phyloP scores from a whole-genome alignment of 1,284 basidiomycete genomes.

The Mycosarcoma maydis region DNA sequence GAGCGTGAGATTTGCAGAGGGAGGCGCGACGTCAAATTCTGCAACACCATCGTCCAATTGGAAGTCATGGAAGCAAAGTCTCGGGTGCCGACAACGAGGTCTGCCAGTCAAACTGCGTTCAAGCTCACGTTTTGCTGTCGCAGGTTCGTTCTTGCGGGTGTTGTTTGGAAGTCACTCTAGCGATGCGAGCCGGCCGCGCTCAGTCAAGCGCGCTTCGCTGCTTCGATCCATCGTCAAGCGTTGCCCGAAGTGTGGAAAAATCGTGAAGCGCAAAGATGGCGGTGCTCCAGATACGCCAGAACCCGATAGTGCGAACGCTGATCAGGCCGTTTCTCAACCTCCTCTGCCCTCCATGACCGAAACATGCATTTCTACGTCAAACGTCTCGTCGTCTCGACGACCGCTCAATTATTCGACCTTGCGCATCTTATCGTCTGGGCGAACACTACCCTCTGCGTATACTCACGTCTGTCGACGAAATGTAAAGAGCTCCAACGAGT shows the following conservation, averaged over 20 bases:
- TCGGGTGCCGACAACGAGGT: neutral
- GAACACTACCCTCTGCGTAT: slow-evolving; percentile 64
- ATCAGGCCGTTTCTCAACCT: slow-evolving; percentile 15
- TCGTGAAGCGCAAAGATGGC: slow-evolving; percentile 6
- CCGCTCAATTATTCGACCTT: slow-evolving; percentile 14
- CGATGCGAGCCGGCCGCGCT: neutral
- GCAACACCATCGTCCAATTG: neutral
- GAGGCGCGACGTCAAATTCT: neutral
- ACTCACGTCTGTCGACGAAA: slow-evolving; percentile 71
- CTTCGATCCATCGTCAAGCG: neutral
- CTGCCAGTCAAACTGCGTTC: neutral
- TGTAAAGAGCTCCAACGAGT: slow-evolving; percentile 73
- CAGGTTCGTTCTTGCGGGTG: slow-evolving; percentile 16
- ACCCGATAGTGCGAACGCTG: slow-evolving; percentile 9
- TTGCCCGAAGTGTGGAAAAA: slow-evolving; percentile 26
- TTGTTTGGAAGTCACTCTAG: slow-evolving; percentile 6
- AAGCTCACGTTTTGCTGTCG: slow-evolving; percentile 1
- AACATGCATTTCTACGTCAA: neutral
- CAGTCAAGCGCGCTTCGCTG: neutral
- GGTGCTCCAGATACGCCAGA: neutral
- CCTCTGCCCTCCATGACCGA: slow-evolving; percentile 8
- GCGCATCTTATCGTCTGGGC: slow-evolving; percentile 3
- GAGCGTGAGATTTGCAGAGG: neutral
- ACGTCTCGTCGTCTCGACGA: slow-evolving; percentile 6
- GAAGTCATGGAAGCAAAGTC: slow-evolving; percentile 19